A percentile compares a stretch with the other conserved stretches of the same genome.
Evolutionary conservation across 2,329 filamentous ascomycete species (phyloP).

Genomic region (Onygenales sp.): DNA sequence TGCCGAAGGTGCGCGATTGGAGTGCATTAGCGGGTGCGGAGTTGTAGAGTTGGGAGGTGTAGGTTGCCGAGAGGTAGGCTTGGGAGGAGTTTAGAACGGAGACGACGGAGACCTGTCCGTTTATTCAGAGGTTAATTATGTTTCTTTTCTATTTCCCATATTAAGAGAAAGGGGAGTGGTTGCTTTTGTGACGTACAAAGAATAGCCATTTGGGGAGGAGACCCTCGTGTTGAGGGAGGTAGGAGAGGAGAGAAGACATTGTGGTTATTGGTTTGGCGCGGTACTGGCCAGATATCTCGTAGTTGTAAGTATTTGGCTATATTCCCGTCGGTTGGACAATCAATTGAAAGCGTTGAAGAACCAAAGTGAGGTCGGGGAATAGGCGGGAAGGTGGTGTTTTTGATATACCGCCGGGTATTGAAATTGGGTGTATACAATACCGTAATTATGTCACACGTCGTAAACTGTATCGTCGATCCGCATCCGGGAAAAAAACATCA

Average conservation of each 20-base stretch:
- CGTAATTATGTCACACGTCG: too few species aligned
- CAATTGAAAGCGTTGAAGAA: too few species aligned
- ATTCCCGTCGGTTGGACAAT: too few species aligned
- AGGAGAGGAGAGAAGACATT: constrained; percentile 8
- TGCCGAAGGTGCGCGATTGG: constrained; percentile 71
- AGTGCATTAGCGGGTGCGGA: constrained; percentile 55
- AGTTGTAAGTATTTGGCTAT: too few species aligned
- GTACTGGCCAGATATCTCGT: too few species aligned
- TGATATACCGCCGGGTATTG: too few species aligned
- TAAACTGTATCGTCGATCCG: too few species aligned
- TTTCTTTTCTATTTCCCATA: not conserved
- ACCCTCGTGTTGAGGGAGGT: constrained; percentile 36
- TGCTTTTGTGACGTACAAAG: constrained; percentile 38
- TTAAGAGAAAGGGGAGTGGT: not conserved
- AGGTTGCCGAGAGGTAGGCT: constrained; percentile 68
- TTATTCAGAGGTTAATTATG: constrained; percentile 4
- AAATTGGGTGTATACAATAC: too few species aligned
- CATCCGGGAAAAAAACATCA: not conserved
- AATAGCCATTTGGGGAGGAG: constrained; percentile 57
- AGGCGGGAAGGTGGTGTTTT: too few species aligned
- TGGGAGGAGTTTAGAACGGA: constrained; percentile 80
- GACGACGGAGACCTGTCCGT: constrained; percentile 62
- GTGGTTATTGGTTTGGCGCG: not conserved
- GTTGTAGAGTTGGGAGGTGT: constrained; percentile 75
- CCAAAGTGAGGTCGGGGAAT: too few species aligned